Evolutionary conservation across 176 grass and related monocot genomes (phyloP).

Genomic region (Ampelocalamus luodianensis): DNA sequence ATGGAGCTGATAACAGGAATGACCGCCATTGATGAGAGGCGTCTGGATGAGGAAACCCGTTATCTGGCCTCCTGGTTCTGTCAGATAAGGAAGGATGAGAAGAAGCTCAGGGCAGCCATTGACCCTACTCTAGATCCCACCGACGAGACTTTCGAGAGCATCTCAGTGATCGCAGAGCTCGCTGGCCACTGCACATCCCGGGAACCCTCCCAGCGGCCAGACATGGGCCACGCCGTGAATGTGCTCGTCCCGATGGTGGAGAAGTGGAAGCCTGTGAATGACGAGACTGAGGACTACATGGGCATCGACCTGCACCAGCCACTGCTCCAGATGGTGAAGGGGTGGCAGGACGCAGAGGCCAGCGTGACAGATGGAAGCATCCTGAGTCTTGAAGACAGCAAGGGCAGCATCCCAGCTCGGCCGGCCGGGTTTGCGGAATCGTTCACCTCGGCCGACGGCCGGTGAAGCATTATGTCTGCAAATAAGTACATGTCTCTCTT

Average conservation of each 20-base stretch:
- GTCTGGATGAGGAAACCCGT: constrained; percentile 73
- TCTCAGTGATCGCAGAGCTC: constrained; percentile 70
- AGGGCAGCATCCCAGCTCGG: constrained; percentile 92
- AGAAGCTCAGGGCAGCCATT: constrained; percentile 73
- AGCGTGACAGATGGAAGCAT: constrained; percentile 64
- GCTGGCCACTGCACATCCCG: constrained; percentile 81
- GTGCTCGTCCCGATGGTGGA: constrained; percentile 81
- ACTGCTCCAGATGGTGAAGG: constrained; percentile 93
- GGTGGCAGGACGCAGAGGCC: constrained; percentile 82
- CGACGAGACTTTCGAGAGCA: constrained; percentile 72
- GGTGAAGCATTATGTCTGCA: constrained; percentile 52
- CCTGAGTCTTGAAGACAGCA: constrained; percentile 83
- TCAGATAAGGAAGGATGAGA: constrained; percentile 62
- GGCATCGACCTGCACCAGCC: constrained; percentile 89
- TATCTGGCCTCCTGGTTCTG: constrained; percentile 85
- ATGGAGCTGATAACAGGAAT: constrained; percentile 93
- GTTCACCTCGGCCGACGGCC: constrained; percentile 90
- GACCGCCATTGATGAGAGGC: constrained; percentile 77
- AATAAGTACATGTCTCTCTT: constrained; percentile 53
- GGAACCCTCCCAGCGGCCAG: constrained; percentile 78
- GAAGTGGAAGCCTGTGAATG: constrained; percentile 83
- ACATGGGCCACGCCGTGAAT: constrained; percentile 84
- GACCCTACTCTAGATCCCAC: constrained; percentile 66
- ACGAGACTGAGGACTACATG: constrained; percentile 83
- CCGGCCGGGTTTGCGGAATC: constrained; percentile 88